A percentile compares a stretch with the other conserved stretches of the same genome.
Evolutionary conservation across 1,284 basidiomycete genomes (phyloP).

Genomic region (Cryptococcus sp.): DNA sequence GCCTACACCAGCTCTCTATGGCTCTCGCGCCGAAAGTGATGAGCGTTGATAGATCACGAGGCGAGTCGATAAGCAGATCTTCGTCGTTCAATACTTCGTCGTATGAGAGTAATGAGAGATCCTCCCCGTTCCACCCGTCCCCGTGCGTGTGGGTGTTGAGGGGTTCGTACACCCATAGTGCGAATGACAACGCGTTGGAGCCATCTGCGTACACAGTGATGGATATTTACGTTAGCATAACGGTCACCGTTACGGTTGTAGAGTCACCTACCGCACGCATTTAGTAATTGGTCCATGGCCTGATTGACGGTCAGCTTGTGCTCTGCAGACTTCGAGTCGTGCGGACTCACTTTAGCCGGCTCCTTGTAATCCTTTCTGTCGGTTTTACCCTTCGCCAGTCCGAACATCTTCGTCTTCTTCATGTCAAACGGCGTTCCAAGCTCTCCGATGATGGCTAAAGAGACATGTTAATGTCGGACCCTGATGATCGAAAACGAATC

Average conservation of each 20-base stretch:
- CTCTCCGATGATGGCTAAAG: constrained; percentile 34
- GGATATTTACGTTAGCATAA: constrained; percentile 65
- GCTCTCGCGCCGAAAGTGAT: constrained; percentile 78
- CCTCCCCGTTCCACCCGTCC: constrained; percentile 93
- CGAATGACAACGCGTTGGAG: constrained; percentile 75
- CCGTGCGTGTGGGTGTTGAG: constrained; percentile 77
- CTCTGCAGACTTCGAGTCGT: not conserved
- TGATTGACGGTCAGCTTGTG: constrained; percentile 36
- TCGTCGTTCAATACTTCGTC: constrained; percentile 63
- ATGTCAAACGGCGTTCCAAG: constrained; percentile 44
- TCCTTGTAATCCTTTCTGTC: constrained; percentile 61
- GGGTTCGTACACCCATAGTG: constrained; percentile 88
- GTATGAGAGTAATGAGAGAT: constrained; percentile 80
- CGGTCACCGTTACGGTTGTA: too few relatives aligned
- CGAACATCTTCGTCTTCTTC: constrained; percentile 35
- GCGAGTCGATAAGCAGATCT: constrained; percentile 21
- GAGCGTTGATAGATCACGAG: constrained; percentile 54
- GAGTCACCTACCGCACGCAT: constrained; percentile 62
- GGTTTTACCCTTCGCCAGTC: constrained; percentile 32
- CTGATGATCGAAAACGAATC: not conserved
- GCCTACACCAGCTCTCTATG: constrained; percentile 75
- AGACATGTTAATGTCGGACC: not conserved
- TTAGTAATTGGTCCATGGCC: constrained; percentile 85
- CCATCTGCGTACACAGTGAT: constrained; percentile 59
- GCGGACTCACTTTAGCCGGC: constrained; percentile 61